phyloP scores from a whole-genome alignment of 257 asterid species.

The Nicotiana obtusifolia region DNA sequence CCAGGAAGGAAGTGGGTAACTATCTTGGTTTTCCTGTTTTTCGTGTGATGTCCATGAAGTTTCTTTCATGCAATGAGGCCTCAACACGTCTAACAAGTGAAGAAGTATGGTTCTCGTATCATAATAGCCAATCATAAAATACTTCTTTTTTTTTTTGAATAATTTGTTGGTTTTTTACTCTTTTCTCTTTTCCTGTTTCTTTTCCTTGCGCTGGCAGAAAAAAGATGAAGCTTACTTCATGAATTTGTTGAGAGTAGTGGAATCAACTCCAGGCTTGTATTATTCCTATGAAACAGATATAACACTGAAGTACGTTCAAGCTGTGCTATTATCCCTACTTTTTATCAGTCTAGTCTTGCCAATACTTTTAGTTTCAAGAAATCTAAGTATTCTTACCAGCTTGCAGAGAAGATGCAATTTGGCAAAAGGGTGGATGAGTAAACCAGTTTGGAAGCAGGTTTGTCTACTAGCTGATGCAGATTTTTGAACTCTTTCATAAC shows the following conservation, averaged over 20 bases:
- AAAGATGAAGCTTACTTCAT: slow-evolving; percentile 77
- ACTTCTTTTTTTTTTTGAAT: slow-evolving; percentile 2
- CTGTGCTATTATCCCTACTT: slow-evolving; percentile 8
- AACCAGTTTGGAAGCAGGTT: slow-evolving; percentile 97
- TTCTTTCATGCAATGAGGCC: slow-evolving; percentile 74
- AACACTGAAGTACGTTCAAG: slow-evolving; percentile 62
- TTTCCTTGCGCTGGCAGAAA: slow-evolving; percentile 47
- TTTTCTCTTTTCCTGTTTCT: slow-evolving; percentile 9
- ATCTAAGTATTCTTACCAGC: slow-evolving; percentile 48
- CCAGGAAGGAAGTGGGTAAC: slow-evolving; percentile 69
- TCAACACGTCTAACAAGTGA: slow-evolving; percentile 51
- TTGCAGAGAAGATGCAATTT: slow-evolving; percentile 85
- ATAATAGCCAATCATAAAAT: slow-evolving; percentile 2
- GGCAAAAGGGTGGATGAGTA: slow-evolving; percentile 81
- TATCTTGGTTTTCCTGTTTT: slow-evolving; percentile 81
- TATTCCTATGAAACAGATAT: slow-evolving; percentile 88
- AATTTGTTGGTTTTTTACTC: background rate
- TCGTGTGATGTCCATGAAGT: slow-evolving; percentile 69
- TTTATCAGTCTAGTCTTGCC: background rate
- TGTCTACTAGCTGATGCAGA: background rate
- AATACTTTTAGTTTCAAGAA: slow-evolving; percentile 11
- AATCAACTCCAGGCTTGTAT: slow-evolving; percentile 87
- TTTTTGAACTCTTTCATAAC: background rate
- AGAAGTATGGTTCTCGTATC: slow-evolving; percentile 42
- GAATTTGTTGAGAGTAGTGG: slow-evolving; percentile 75